These are phyloP conservation scores for Hemisphaericaspora subhashii DNA, from an alignment of 1,139 yeast species.

Conservation along the genomic window DNA sequence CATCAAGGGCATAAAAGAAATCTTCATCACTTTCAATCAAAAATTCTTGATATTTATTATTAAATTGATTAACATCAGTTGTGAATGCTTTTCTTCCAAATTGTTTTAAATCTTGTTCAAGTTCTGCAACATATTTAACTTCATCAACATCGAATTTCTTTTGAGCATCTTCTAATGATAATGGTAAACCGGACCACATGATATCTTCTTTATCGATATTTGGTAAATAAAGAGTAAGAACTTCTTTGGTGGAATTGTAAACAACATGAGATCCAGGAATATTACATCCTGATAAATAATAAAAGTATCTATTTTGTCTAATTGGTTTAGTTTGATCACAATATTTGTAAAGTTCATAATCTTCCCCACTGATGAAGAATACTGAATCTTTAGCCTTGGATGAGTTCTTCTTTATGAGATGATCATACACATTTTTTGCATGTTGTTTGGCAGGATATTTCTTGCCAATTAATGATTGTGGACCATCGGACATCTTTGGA, in stretches of 20 bases:
- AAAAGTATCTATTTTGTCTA: constrained; percentile 89
- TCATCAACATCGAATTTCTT: constrained; percentile 75
- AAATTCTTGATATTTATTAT: constrained; percentile 26
- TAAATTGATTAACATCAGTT: constrained; percentile 44
- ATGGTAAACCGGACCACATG: constrained; percentile 95
- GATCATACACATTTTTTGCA: constrained; percentile 51
- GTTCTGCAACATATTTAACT: constrained; percentile 58
- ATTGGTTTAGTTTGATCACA: constrained; percentile 78
- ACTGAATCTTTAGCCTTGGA: constrained; percentile 20
- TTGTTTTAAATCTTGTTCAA: constrained; percentile 13
- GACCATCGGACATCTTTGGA: constrained; percentile 13
- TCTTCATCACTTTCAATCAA: constrained; percentile 45
- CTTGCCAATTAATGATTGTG: constrained; percentile 24
- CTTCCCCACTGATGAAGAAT: constrained; percentile 70
- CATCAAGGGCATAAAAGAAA: constrained; percentile 78
- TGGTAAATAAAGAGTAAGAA: constrained; percentile 74
- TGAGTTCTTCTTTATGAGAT: constrained; percentile 30
- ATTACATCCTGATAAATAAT: constrained; percentile 81
- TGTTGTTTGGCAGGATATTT: constrained; percentile 80
- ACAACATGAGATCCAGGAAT: constrained; percentile 75
- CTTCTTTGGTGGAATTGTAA: constrained; percentile 53
- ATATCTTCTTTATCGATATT: constrained; percentile 83
- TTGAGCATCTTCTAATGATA: constrained; percentile 64
- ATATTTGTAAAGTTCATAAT: constrained; percentile 62
- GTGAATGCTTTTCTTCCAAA: constrained; percentile 30